These are phyloP conservation scores for Sarcodon aspratus DNA, from an alignment of 768 basidiomycete genomes.

Conservation along the genomic window DNA sequence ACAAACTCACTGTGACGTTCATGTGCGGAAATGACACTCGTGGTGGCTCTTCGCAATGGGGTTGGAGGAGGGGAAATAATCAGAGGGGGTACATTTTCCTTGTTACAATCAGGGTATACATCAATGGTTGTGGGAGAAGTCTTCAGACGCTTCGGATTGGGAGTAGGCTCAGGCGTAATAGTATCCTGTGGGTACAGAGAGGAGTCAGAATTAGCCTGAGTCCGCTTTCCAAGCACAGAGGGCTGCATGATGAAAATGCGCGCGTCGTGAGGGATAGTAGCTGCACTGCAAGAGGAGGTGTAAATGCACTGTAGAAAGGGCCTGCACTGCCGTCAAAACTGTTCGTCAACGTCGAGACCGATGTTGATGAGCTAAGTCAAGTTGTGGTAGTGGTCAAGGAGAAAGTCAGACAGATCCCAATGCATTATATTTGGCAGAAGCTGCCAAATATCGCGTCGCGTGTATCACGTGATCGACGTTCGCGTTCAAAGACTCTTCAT, in stretches of 20 bases:
- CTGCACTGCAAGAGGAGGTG: background rate
- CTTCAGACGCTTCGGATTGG: conserved; percentile 54
- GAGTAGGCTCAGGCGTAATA: conserved; percentile 51
- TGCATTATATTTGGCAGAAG: background rate
- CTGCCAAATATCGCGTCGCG: background rate
- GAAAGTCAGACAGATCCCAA: background rate
- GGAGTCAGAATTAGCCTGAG: conserved; percentile 14
- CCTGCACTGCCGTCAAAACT: background rate
- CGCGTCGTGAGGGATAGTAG: background rate
- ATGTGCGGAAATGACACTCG: conserved; percentile 30
- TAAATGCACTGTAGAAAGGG: background rate
- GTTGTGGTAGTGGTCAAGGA: conserved; percentile 2
- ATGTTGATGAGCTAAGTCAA: conserved; percentile 7
- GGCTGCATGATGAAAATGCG: conserved; percentile 8
- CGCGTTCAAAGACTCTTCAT: conserved; percentile 1
- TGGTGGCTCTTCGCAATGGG: conserved; percentile 24
- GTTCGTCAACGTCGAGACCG: conserved; percentile 1
- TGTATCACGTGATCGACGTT: conserved; percentile 2
- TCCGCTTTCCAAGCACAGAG: conserved; percentile 23
- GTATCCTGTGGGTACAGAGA: conserved; percentile 19
- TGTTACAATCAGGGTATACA: conserved; percentile 42
- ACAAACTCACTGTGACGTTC: conserved; percentile 30
- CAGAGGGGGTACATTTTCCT: conserved; percentile 71
- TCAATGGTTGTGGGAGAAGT: conserved; percentile 33
- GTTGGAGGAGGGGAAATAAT: conserved; percentile 23